These are phyloP conservation scores for Neofusicoccum sp. DNA, from an alignment of 2,329 filamentous ascomycete genomes.

Conservation along the genomic window DNA sequence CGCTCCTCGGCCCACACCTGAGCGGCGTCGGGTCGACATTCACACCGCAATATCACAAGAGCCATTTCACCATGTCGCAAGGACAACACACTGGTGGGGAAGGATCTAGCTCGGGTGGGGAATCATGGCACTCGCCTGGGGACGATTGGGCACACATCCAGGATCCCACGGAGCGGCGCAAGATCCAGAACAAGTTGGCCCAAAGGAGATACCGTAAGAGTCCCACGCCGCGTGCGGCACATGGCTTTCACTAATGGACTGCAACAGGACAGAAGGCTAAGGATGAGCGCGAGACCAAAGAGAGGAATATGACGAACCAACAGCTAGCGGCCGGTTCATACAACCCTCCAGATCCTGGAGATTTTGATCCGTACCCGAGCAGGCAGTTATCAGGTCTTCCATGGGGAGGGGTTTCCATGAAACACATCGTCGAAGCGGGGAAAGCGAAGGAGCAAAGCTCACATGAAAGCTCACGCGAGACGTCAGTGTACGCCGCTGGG, in stretches of 20 bases:
- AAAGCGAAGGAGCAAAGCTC: constrained; percentile 46
- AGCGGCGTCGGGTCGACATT: not conserved
- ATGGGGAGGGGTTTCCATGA: constrained; percentile 68
- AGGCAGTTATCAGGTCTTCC: constrained; percentile 63
- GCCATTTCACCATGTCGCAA: not conserved
- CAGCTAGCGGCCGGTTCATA: constrained; percentile 65
- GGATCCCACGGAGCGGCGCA: constrained; percentile 68
- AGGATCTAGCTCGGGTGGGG: not conserved
- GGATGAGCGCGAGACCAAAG: constrained; percentile 64
- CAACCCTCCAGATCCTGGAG: constrained; percentile 57
- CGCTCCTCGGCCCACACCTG: not conserved
- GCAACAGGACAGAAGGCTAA: constrained; percentile 65
- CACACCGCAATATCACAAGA: not conserved
- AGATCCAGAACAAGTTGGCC: constrained; percentile 73
- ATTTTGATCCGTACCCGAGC: constrained; percentile 47
- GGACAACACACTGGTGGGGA: not conserved
- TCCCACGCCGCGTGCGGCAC: not conserved
- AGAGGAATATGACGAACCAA: constrained; percentile 63
- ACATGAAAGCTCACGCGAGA: constrained; percentile 39
- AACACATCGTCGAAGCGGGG: constrained; percentile 47
- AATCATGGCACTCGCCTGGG: not conserved
- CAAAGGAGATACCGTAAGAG: constrained; percentile 72
- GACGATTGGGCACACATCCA: constrained; percentile 63
- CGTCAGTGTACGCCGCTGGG: constrained; percentile 37
- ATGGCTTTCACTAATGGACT: not conserved